Conservation (phyloP, 78 protist species). For the Dictyostelium brefeldianum region DNA sequence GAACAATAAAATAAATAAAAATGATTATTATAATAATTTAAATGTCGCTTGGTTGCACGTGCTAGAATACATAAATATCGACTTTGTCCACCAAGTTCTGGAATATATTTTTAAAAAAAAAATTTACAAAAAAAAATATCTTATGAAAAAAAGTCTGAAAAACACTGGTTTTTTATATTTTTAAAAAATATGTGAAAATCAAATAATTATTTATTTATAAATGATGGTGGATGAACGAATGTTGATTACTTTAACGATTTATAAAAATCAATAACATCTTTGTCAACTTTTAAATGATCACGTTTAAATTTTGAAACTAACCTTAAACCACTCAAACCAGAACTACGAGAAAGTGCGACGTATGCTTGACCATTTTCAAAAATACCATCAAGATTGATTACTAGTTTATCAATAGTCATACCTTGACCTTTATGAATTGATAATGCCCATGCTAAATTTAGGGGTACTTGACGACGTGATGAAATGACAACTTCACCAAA, state of each 20-base stretch:
- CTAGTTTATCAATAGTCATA: conserved; percentile 84
- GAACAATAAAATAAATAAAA: no score
- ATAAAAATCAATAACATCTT: conserved; percentile 28
- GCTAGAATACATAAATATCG: no score
- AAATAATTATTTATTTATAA: no score
- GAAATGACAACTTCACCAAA: conserved; percentile 21
- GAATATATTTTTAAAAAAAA: no score
- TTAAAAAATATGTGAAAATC: no score
- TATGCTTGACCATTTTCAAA: conserved; percentile 93
- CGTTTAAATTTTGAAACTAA: conserved; percentile 4
- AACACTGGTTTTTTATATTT: no score
- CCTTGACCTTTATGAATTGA: conserved; percentile 95
- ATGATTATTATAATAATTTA: no score
- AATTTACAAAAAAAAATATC: no score
- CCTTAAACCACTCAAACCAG: conserved; percentile 70
- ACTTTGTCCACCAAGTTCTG: no score
- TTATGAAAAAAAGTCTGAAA: no score
- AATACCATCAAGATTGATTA: conserved; percentile 34
- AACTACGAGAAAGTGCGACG: conserved; percentile 91
- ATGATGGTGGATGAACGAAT: no score
- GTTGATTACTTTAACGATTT: neutral
- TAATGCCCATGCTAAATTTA: conserved; percentile 93
- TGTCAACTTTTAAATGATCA: neutral
- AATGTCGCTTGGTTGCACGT: no score
- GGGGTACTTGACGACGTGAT: conserved; percentile 86